These are phyloP conservation scores for Camelina neglecta DNA, from an alignment of 345 rosid genomes.

Conservation along the genomic window DNA sequence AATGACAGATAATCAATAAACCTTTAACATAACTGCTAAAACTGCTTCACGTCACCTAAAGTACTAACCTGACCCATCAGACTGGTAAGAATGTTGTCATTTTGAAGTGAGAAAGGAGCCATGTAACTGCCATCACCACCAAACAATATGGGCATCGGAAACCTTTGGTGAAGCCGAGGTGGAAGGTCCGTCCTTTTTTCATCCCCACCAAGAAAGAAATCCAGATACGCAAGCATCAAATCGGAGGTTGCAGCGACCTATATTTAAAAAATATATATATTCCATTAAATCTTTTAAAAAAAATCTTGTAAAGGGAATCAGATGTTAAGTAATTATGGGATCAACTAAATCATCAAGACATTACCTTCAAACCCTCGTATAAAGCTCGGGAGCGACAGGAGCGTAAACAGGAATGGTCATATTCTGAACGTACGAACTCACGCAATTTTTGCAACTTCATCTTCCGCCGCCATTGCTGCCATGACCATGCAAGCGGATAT, in stretches of 20 bases:
- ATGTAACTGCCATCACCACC: conserved; percentile 99
- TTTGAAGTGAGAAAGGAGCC: conserved; percentile 95
- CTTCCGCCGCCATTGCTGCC: conserved; percentile 97
- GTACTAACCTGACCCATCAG: conserved; percentile 86
- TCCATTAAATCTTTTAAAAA: neutral
- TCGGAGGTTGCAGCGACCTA: conserved; percentile 98
- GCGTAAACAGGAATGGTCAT: conserved; percentile 97
- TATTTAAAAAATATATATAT: conserved; percentile 18
- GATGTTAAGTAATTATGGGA: conserved; percentile 24
- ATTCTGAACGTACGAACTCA: conserved; percentile 97
- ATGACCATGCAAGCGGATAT: conserved; percentile 96
- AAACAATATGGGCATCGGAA: conserved; percentile 79
- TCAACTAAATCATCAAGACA: conserved; percentile 30
- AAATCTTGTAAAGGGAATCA: conserved; percentile 11
- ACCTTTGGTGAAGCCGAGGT: conserved; percentile 75
- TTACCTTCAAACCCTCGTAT: conserved; percentile 98
- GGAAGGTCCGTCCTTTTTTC: conserved; percentile 95
- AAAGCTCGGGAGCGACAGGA: conserved; percentile 99
- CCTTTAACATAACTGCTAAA: conserved; percentile 28
- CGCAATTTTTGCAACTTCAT: conserved; percentile 85
- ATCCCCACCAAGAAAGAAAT: conserved; percentile 98
- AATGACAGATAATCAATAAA: conserved; percentile 33
- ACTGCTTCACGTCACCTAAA: conserved; percentile 24
- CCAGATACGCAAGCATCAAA: conserved; percentile 93
- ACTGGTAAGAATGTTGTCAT: conserved; percentile 87